phyloP scores from a whole-genome alignment of 768 basidiomycete species.

The Mycena olivaceomarginata region DNA sequence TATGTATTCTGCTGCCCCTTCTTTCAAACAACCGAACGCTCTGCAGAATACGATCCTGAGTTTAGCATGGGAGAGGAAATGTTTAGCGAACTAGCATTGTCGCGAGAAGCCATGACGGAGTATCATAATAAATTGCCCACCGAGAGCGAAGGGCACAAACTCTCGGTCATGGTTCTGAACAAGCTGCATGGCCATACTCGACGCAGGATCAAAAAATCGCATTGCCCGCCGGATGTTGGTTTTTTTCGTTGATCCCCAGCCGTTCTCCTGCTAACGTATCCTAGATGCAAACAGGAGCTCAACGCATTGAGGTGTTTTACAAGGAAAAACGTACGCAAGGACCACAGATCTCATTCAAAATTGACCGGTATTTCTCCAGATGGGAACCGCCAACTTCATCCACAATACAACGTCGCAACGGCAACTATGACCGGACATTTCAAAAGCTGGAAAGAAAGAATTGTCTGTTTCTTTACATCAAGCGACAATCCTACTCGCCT shows the following conservation, averaged over 20 bases:
- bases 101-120: slow-evolving; percentile 82
- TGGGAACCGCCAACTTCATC: slow-evolving; percentile 74
- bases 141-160: slow-evolving; percentile 64
- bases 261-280: slow-evolving; percentile 34
- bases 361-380: slow-evolving; percentile 11
- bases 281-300: slow-evolving; percentile 87
- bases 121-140: slow-evolving; percentile 70
- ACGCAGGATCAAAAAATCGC: slow-evolving; percentile 69
- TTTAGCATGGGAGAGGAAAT: slow-evolving; percentile 96
- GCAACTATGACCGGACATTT: slow-evolving; percentile 86
- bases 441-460: slow-evolving; percentile 82
- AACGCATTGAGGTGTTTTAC: slow-evolving; percentile 81
- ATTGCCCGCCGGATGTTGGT: slow-evolving; percentile 74
- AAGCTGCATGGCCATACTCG: slow-evolving; percentile 91
- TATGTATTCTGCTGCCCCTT: slow-evolving; percentile 48
- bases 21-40: slow-evolving; percentile 20
- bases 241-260: neutral
- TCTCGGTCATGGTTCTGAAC: slow-evolving; percentile 89
- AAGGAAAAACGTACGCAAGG: slow-evolving; percentile 81
- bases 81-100: slow-evolving; percentile 93
- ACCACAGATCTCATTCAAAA: neutral
- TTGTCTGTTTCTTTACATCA: slow-evolving; percentile 95
- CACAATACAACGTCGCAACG: slow-evolving; percentile 77
- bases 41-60: slow-evolving; percentile 93
- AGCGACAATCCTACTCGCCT: slow-evolving; percentile 88